phyloP scores from a whole-genome alignment of 495 filamentous ascomycete species.

The Xylaria longipes region DNA sequence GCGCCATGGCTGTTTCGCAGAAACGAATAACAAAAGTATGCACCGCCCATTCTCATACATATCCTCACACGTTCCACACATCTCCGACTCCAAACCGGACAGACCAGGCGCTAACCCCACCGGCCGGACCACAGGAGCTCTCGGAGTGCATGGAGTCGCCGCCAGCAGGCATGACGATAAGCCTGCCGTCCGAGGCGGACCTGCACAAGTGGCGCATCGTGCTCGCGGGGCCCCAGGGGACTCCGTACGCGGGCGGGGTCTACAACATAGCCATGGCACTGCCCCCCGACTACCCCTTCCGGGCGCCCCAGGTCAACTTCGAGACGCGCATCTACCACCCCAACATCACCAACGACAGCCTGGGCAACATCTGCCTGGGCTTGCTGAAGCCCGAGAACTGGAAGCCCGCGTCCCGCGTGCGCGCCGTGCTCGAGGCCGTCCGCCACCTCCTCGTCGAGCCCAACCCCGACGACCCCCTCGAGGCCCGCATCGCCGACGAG shows the following conservation, averaged over 20 bases:
- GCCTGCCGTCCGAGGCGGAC: slow-evolving; percentile 72
- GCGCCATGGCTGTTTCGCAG: slow-evolving; percentile 41
- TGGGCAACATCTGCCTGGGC: slow-evolving; percentile 89
- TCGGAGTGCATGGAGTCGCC: slow-evolving; percentile 69
- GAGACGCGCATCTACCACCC: slow-evolving; percentile 97
- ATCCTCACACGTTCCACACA: background rate
- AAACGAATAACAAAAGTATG: slow-evolving; percentile 51
- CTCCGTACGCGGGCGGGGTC: slow-evolving; percentile 76
- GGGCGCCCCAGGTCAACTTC: slow-evolving; percentile 85
- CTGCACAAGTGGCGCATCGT: slow-evolving; percentile 83
- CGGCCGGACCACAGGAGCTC: slow-evolving; percentile 63
- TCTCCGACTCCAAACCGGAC: background rate
- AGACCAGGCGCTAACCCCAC: background rate
- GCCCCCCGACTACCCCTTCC: slow-evolving; percentile 92
- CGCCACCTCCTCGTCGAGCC: slow-evolving; percentile 81
- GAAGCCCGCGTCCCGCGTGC: slow-evolving; percentile 87
- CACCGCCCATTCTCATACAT: background rate
- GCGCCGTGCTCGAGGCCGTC: slow-evolving; percentile 79
- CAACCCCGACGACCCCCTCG: slow-evolving; percentile 93
- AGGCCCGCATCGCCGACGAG: slow-evolving; percentile 84
- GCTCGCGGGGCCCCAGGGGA: slow-evolving; percentile 75
- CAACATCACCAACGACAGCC: slow-evolving; percentile 91
- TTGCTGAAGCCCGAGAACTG: slow-evolving; percentile 89
- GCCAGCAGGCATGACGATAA: slow-evolving; percentile 69
- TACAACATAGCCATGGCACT: slow-evolving; percentile 81